Evolutionary conservation across 495 filamentous ascomycete species (phyloP).

Genomic region (Trypethelium eluteriae): DNA sequence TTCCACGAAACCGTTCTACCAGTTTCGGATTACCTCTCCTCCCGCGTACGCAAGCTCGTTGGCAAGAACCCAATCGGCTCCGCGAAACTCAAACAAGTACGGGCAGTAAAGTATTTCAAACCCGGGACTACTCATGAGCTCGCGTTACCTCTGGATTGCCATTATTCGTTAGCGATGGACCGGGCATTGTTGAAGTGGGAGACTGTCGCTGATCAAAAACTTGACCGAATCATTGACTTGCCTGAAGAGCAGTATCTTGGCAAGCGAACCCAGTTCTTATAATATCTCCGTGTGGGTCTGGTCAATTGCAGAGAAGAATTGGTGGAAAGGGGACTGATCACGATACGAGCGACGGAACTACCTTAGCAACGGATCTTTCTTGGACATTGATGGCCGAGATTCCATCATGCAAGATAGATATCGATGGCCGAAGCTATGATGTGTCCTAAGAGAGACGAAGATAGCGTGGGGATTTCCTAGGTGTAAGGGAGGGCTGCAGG

Average conservation of each 20-base stretch:
- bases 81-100: background rate
- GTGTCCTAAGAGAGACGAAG: background rate
- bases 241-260: background rate
- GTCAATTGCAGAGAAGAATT: background rate
- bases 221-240: background rate
- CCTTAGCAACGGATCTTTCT: background rate
- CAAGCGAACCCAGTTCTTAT: background rate
- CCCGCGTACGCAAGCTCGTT: background rate
- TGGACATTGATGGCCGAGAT: background rate
- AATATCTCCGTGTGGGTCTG: background rate
- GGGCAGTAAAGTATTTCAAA: background rate
- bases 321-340: slow-evolving; percentile 3
- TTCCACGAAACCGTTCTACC: background rate
- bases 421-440: background rate
- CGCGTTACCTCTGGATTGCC: background rate
- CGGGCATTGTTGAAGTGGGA: background rate
- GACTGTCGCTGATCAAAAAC: background rate
- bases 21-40: background rate
- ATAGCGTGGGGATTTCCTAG: background rate
- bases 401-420: background rate
- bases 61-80: background rate
- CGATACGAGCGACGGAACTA: background rate
- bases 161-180: background rate
- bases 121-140: background rate
- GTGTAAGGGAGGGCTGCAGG: background rate